Evolutionary conservation across 768 basidiomycete genomes (phyloP), one percentile per base, ranked within the genome.

Genomic region (Phylloporus scabripes): DNA sequence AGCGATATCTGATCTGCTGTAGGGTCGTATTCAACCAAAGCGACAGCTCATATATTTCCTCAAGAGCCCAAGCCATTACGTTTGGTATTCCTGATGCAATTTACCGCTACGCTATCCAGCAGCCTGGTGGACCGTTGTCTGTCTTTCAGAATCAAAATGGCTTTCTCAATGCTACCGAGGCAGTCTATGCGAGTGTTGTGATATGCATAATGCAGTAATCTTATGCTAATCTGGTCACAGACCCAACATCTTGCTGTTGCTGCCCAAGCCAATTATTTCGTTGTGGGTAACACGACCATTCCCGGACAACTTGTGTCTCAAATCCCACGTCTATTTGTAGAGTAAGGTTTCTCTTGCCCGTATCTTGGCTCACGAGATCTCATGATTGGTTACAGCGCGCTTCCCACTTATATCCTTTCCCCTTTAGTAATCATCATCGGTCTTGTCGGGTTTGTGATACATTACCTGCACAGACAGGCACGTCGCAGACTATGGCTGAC

Each of bases 81-180:
- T 69, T 77, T n/a, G 73, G 76, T n/a, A 61, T 87, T 0, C 74
- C 85, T 14, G 76, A 76, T 7, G 77, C 85, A 5, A 78, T 87
- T 17, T 82, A 80, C 53, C 74, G 72, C 9, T 68, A 69, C 42
- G 83, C 83, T 3, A 54, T 62, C 7, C 72, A 76, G 49, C 52
- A 63, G 14, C 60, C 70, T 7, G 62, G 64, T 18, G 80, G 80
- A 2, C 57, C 65, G 1, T 65, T 74, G 42, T 61, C 72, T 2
- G 71, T 71, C 7, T 85, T 83, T 57, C 70, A 77, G 51, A 49
- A 69, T 21, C 54, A 71, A 1, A 72, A 75, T 42, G 77, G 75
- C 0, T 82, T 86, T 55, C 54, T 80, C 54, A 72, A 77, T 55
- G 58, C 76, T 32, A 85, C 85, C 0, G 52, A 33, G 7, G 54